Evolutionary conservation across 2,329 filamentous ascomycete species (phyloP), one percentile per base, ranked within the genome.

Genomic region (Metarhizium brunneum): DNA sequence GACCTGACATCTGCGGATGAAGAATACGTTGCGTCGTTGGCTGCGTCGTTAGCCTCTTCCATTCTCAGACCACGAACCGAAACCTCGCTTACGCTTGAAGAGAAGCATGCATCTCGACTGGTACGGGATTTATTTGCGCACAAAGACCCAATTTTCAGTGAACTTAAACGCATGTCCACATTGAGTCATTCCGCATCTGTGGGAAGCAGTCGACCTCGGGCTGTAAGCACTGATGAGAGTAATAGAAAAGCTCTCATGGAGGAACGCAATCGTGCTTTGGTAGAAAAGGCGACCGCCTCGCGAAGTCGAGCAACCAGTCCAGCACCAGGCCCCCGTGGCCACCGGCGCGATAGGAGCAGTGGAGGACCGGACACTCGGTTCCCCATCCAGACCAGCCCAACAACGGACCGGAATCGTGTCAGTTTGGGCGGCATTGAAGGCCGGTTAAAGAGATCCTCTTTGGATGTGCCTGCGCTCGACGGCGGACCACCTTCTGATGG

Each of bases 1-100:
- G 94, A 99, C 70, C 80, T 99, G 60, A 99, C 94, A 2, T 97
- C 92, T 14, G 94, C 94, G 36, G 92, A 96, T 63, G 94, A 99
- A 68, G 76, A 84, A 47, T 99, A 95, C 67, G 75, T 95, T 56
- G 69, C 85, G 13, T 76, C 85, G 42, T 81, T 99, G 43, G 88
- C 91, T 2, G 84, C 84, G 30, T 75, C 78, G 6, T 77, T 99
- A 48, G 88, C 91, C 1, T 88, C 91, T 5, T 96, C 91, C 69
- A 84, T 99, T 61, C 80, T 99, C 49, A 86, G 94, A 30, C 94
- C 94, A 7, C 88, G 90, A 60, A 81, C 83, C 14, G 91, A 97
- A 69, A 96, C 86, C 30, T 92, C 89, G 20, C 79, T 99, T 56
- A 96, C 92, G 2, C 87, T 97, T 84, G 91, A 96, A 67, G 94